A percentile compares a stretch with the other conserved stretches of the same genome.
Conservation (phyloP, 2,329 filamentous ascomycete genomes). For the Colletotrichum aenigma region DNA sequence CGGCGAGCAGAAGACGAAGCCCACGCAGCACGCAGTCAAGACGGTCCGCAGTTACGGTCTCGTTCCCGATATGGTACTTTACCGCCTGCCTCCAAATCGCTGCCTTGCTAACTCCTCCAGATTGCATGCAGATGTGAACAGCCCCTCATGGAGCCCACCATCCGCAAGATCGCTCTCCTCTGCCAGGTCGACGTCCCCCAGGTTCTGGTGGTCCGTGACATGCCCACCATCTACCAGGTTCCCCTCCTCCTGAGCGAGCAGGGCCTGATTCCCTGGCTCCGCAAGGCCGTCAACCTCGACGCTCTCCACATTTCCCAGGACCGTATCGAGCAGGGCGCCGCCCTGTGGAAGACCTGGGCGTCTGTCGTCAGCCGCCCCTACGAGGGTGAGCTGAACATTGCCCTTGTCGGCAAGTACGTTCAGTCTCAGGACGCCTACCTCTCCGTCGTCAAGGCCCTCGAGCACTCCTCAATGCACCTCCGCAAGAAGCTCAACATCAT, state of each 20-base stretch:
- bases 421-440: constrained; percentile 86
- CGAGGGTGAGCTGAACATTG: constrained; percentile 77
- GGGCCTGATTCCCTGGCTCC: constrained; percentile 72
- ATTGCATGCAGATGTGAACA: constrained; percentile 92
- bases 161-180: constrained; percentile 86
- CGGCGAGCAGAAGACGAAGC: constrained; percentile 92
- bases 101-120: constrained; percentile 39
- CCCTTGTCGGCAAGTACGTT: constrained; percentile 91
- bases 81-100: background rate
- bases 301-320: constrained; percentile 53
- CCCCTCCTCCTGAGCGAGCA: constrained; percentile 90
- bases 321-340: constrained; percentile 63
- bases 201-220: constrained; percentile 88
- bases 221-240: constrained; percentile 91
- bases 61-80: constrained; percentile 68
- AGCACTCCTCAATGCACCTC: constrained; percentile 91
- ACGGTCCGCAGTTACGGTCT: constrained; percentile 82
- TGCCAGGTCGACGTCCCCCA: constrained; percentile 88
- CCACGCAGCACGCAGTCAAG: constrained; percentile 89
- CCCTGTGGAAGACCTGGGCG: constrained; percentile 64
- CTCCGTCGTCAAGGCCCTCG: constrained; percentile 82
- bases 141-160: constrained; percentile 73
- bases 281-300: constrained; percentile 68
- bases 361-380: constrained; percentile 71
- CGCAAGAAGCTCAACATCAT: constrained; percentile 78